These are phyloP conservation scores for Vaucheria bursata DNA, from an alignment of 352 stramenopile genomes.

Conservation along the genomic window DNA sequence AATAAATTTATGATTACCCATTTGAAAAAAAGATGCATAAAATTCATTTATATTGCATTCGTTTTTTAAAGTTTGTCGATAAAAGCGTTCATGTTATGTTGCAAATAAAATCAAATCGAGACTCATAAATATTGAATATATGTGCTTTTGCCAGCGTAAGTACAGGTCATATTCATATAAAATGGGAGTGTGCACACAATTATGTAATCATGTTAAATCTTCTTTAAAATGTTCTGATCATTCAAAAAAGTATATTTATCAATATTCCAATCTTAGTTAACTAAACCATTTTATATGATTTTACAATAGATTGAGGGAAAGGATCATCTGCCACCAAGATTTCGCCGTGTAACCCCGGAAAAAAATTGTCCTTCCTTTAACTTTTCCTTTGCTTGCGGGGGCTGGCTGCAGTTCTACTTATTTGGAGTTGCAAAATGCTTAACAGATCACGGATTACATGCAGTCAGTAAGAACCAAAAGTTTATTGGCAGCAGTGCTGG, in stretches of 20 bases:
- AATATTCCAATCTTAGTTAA: background rate
- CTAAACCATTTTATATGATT: background rate
- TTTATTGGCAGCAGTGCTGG: slow-evolving; percentile 40
- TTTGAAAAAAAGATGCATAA: too few species aligned
- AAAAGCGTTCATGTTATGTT: background rate
- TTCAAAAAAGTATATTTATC: background rate
- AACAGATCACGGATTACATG: slow-evolving; percentile 45
- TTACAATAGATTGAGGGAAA: background rate
- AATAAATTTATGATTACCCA: too few species aligned
- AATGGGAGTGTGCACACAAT: background rate
- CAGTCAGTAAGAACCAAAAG: slow-evolving; percentile 19
- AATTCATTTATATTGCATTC: too few species aligned
- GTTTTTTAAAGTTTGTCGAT: too few species aligned
- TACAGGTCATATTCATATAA: background rate
- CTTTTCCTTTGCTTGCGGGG: slow-evolving; percentile 50
- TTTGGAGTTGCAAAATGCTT: slow-evolving; percentile 53
- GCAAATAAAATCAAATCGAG: background rate
- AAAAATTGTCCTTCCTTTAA: slow-evolving; percentile 13
- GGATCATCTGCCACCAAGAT: slow-evolving; percentile 1
- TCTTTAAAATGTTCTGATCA: background rate
- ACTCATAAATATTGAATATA: background rate
- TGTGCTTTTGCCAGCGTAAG: background rate
- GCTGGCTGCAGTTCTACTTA: slow-evolving; percentile 53
- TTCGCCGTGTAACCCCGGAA: background rate
- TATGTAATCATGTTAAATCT: background rate